A percentile compares a stretch with the other conserved stretches of the same genome.
Evolutionary conservation across 108 stramenopile species (phyloP).

Genomic region (Aurantiochytrium sp.): DNA sequence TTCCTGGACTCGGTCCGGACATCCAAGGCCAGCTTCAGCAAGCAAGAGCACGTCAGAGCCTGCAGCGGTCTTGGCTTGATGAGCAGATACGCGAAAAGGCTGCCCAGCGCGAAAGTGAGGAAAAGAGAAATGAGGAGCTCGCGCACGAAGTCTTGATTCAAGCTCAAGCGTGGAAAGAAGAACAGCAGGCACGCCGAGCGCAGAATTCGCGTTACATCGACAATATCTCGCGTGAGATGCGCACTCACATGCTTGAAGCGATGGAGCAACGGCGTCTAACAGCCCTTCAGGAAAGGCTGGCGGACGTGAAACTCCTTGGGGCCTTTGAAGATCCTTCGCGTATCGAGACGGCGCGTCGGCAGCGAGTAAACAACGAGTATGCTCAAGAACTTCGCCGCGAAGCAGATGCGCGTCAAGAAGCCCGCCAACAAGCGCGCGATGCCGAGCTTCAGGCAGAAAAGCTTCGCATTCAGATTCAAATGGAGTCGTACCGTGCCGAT

Average conservation of each 20-base stretch:
- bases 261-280: neutral
- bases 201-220: neutral
- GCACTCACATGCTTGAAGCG: neutral
- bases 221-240: neutral
- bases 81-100: neutral
- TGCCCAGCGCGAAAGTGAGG: neutral
- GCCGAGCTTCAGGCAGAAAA: neutral
- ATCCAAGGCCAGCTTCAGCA: neutral
- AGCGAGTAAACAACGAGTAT: neutral
- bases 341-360: neutral
- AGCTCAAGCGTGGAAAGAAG: neutral
- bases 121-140: neutral
- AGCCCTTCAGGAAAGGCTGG: neutral
- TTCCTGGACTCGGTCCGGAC: too few species aligned
- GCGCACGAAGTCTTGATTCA: neutral
- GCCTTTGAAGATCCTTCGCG: neutral
- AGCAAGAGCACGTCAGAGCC: neutral
- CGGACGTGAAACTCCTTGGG: neutral
- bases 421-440: neutral
- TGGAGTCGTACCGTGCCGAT: neutral
- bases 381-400: neutral
- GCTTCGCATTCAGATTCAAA: neutral
- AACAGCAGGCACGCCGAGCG: neutral
- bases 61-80: neutral
- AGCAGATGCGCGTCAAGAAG: neutral